Conservation (phyloP, 2,329 filamentous ascomycete species). For the Alternaria gansuensis region DNA sequence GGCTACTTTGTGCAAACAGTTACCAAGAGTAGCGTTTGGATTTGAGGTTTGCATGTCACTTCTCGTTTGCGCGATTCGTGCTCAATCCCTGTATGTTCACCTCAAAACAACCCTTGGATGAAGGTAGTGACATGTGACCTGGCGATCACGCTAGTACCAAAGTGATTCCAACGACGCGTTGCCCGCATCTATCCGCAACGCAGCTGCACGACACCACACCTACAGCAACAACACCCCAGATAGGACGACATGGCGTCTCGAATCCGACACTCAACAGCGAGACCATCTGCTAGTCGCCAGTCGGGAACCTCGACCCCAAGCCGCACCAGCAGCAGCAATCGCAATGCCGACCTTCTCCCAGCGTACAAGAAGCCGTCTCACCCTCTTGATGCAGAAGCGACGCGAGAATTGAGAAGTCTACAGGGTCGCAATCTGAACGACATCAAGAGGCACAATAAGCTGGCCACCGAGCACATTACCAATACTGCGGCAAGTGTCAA, state of each 20-base stretch:
- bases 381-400: constrained; percentile 60
- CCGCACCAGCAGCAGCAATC: constrained; percentile 16
- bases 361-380: constrained; percentile 64
- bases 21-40: neutral
- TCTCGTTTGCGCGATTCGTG: too few species aligned
- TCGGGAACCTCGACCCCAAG: constrained; percentile 5
- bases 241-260: constrained; percentile 36
- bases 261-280: constrained; percentile 23
- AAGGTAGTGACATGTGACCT: constrained; percentile 9
- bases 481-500: constrained; percentile 64
- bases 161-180: constrained; percentile 6
- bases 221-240: neutral
- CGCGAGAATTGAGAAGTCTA: constrained; percentile 59
- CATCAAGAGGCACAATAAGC: constrained; percentile 60
- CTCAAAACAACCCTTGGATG: too few species aligned
- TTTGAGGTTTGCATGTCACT: too few species aligned
- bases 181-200: constrained; percentile 6
- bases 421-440: constrained; percentile 54
- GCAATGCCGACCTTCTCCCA: constrained; percentile 48
- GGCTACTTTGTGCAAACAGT: neutral
- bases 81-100: too few species aligned
- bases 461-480: constrained; percentile 59
- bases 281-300: constrained; percentile 27
- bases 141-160: constrained; percentile 12
- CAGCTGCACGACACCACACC: neutral